Evolutionary conservation across 2,329 filamentous ascomycete species (phyloP), one percentile per base, ranked within the genome.

Genomic region (Ascosphaera apis): DNA sequence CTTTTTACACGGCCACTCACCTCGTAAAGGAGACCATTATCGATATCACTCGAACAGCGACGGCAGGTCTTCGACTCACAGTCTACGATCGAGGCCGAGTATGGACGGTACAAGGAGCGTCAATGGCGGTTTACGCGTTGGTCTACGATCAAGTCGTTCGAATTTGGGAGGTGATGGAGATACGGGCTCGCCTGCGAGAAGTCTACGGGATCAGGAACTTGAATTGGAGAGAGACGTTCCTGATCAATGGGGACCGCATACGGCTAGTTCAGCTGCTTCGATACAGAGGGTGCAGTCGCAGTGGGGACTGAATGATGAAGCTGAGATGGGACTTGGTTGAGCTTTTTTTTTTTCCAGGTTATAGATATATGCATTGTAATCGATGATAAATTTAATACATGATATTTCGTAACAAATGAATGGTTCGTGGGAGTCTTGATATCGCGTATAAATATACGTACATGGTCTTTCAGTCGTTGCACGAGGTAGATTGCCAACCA

Each of bases 261-360:
- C 21, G 11, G 21, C 11, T 6, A 11, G 71, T 53, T 61, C 63
- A 43, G 50, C 63, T 42, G 54, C 62, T 43, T 60, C 56, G 47
- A 70, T 66, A 9, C 56, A 60, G 36, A 52, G 62, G 37, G 63
- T 53, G 15, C 54, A 51, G 50, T 57, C 44, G 44, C 72, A 59
- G 44, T 83, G 82, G 73, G 79, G 80, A 0, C 67, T 91, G 35
- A 78, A 79, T 1, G 83, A 92, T 50, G 82, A 91, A 48, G 72
- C 77, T 16, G 66, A 76, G 47, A 88, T 91, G 77, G 76, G 72
- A 21, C 58, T 91, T 44, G 81, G 86, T 53, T 86, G 51, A 61
- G 33, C 18, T 15, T 8, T 17, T 31, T 33, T 12, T 34, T 21
- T 12, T 28, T 18, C 9, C n/a, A n/a, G n/a, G n/a, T n/a, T n/a